Evolutionary conservation across 352 stramenopile genomes (phyloP), one percentile per base, ranked within the genome.

Genomic region (Phytophthora kernoviae): DNA sequence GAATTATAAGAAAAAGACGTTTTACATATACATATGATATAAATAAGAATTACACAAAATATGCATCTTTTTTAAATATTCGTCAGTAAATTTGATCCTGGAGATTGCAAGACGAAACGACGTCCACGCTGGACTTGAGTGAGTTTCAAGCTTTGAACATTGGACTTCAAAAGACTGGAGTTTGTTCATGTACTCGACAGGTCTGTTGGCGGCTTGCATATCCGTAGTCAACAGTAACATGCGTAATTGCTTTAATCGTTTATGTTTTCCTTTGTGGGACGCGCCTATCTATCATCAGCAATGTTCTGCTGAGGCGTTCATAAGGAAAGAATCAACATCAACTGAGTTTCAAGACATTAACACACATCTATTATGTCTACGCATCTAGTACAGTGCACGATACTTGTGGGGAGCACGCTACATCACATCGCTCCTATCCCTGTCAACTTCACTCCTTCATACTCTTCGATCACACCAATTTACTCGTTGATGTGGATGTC

Each of bases 401-500:
- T n/a, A 39, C 24, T 30, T 7, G 33, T 39, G 10, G 4, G 33
- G 14, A 39, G 33, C 33, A 17, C 9, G 33, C 33, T 12, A 39
- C 33, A 4, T 39, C 33, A 17, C 14, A n/a, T 39, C 2, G 33
- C 33, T 39, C 33, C 33, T 39, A 39, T 39, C 24, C 3, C 24
- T n/a, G 24, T 7, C 24, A 7, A 30, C 24, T 30, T 30, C 24
- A 30, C 24, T 30, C 24, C 6, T 30, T 30, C 24, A 30, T 6
- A 30, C 24, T 7, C 24, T 30, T 30, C 24, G 24, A 30, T 6
- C 24, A 7, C 24, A 3, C 24, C 12, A 51, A 49, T 14, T n/a
- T 66, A 33, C 30, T 59, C 30, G 56, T 70, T 66, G 45, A 70
- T 70, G 56, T 66, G 56, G 11, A 70, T 46, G 20, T 65, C 48